These are phyloP conservation scores for Cercis canadensis DNA, from an alignment of 306 rosid genomes.

Conservation along the genomic window DNA sequence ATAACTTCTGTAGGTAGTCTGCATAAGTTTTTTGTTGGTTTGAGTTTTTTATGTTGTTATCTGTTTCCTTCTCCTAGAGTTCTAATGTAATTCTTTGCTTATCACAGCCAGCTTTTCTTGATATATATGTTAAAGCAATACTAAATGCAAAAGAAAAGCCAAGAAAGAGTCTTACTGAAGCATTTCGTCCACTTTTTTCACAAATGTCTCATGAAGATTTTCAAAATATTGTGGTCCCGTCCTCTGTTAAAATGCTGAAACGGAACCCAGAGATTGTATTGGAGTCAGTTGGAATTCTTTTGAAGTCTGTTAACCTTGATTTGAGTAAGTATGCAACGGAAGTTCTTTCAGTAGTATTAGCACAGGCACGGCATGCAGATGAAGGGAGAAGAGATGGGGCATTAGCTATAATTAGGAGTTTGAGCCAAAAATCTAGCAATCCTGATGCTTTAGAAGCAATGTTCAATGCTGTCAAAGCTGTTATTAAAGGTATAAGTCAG, in stretches of 20 bases:
- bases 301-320: conserved; percentile 83
- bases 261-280: conserved; percentile 96
- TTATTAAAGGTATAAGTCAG: conserved; percentile 70
- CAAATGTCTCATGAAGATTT: conserved; percentile 84
- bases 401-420: conserved; percentile 66
- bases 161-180: conserved; percentile 71
- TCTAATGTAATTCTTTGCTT: conserved; percentile 35
- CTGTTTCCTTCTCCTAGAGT: conserved; percentile 18
- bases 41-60: conserved; percentile 12
- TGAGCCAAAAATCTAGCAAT: conserved; percentile 89
- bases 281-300: conserved; percentile 84
- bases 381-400: conserved; percentile 84
- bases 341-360: conserved; percentile 77
- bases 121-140: conserved; percentile 82
- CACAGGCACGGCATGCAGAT: conserved; percentile 88
- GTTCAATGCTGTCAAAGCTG: conserved; percentile 81
- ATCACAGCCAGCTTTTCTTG: conserved; percentile 80
- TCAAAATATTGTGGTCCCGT: conserved; percentile 71
- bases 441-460: conserved; percentile 80
- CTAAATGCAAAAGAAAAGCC: conserved; percentile 87
- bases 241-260: conserved; percentile 93
- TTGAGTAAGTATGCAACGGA: conserved; percentile 90
- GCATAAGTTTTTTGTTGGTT: neutral
- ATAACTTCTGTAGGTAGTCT: neutral
- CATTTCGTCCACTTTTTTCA: conserved; percentile 76